Evolutionary conservation across 2,329 filamentous ascomycete species (phyloP).

Genomic region (Furcasterigmium sp.): DNA sequence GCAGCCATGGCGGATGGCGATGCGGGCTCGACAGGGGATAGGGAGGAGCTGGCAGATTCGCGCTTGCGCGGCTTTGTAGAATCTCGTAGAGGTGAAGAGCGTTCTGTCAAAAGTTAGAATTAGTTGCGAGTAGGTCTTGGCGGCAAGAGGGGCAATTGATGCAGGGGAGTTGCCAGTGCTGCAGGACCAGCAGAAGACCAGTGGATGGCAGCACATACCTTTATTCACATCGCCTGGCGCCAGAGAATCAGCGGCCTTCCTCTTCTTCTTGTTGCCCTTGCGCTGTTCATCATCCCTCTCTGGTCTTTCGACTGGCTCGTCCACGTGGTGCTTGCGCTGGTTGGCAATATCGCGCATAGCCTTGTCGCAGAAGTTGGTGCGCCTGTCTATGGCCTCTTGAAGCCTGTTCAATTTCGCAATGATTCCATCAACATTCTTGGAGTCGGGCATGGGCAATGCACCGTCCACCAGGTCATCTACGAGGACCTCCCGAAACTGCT

Average conservation of each 20-base stretch:
- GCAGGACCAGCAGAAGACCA: too few relatives aligned
- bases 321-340: conserved; percentile 57
- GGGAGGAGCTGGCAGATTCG: conserved; percentile 54
- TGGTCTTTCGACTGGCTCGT: conserved; percentile 43
- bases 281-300: conserved; percentile 45
- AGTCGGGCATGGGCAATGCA: conserved; percentile 56
- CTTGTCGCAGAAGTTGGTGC: conserved; percentile 63
- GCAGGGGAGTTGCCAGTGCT: too few relatives aligned
- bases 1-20: conserved; percentile 54
- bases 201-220: conserved; percentile 18
- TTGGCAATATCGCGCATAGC: conserved; percentile 67
- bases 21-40: conserved; percentile 48
- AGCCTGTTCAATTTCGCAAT: conserved; percentile 60
- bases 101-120: conserved; percentile 30
- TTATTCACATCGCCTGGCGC: conserved; percentile 45
- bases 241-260: conserved; percentile 61
- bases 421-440: conserved; percentile 58
- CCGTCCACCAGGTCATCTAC: conserved; percentile 67
- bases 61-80: conserved; percentile 45
- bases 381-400: conserved; percentile 60
- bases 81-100: conserved; percentile 49
- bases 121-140: too few relatives aligned
- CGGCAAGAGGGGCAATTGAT: too few relatives aligned
- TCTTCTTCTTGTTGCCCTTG: conserved; percentile 67
- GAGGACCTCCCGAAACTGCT: conserved; percentile 52